These are phyloP conservation scores for Sparassis latifolia DNA, from an alignment of 1,284 basidiomycete species.

Conservation along the genomic window DNA sequence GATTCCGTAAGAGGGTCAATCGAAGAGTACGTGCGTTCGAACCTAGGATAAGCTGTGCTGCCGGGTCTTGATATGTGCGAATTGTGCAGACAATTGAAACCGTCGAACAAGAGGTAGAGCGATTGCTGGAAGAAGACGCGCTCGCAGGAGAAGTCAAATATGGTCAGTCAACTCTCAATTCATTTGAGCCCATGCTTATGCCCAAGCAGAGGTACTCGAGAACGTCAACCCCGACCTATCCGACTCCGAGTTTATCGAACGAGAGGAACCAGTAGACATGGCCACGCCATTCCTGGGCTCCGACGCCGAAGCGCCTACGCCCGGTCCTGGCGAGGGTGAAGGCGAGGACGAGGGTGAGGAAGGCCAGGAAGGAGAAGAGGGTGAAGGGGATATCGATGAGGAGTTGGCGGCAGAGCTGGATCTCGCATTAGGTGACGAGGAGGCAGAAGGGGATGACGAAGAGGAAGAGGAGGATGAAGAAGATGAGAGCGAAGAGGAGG, in stretches of 20 bases:
- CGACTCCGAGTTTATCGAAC: slow-evolving; percentile 78
- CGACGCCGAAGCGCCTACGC: slow-evolving; percentile 56
- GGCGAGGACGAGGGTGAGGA: slow-evolving; percentile 54
- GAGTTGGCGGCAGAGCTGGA: slow-evolving; percentile 73
- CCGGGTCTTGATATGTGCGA: neutral
- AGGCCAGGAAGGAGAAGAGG: slow-evolving; percentile 57
- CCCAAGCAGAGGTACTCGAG: slow-evolving; percentile 62
- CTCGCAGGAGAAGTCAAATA: slow-evolving; percentile 76
- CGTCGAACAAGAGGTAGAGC: slow-evolving; percentile 94
- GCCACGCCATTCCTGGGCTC: slow-evolving; percentile 55
- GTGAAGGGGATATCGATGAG: slow-evolving; percentile 73
- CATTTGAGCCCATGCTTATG: neutral
- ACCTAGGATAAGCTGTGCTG: neutral
- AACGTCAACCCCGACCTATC: slow-evolving; percentile 85
- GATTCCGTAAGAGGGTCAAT: slow-evolving; percentile 89
- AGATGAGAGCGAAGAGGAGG: slow-evolving; percentile 62
- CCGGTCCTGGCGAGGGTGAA: slow-evolving; percentile 42
- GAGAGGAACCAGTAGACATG: slow-evolving; percentile 54
- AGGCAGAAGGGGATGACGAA: slow-evolving; percentile 47
- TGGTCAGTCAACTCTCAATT: slow-evolving; percentile 35
- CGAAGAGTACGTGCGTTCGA: slow-evolving; percentile 50
- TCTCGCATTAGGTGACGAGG: slow-evolving; percentile 53
- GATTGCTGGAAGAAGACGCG: slow-evolving; percentile 83
- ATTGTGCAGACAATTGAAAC: slow-evolving; percentile 81
- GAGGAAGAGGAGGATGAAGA: slow-evolving; percentile 68